These are phyloP conservation scores for Zasmidium angulare DNA, from an alignment of 2,329 filamentous ascomycete species.

Conservation along the genomic window DNA sequence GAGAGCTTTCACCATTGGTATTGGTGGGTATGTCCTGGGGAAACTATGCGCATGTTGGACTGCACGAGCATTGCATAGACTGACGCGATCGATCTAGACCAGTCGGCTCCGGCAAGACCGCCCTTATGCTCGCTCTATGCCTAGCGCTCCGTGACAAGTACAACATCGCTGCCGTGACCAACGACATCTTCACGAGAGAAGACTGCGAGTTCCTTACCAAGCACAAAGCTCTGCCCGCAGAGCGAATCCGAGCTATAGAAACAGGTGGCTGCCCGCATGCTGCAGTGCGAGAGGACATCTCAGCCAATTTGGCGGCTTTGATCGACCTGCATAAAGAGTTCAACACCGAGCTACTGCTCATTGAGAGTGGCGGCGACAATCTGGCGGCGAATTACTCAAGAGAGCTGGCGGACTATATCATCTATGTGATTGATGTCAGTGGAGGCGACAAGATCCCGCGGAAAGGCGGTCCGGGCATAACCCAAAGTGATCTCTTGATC, in stretches of 20 bases:
- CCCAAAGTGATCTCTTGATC: constrained; percentile 87
- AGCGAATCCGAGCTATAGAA: constrained; percentile 91
- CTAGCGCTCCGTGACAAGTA: constrained; percentile 75
- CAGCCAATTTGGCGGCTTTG: constrained; percentile 85
- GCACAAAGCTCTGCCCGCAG: constrained; percentile 76
- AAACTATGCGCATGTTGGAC: not conserved
- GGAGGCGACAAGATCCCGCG: constrained; percentile 95
- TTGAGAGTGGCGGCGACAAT: constrained; percentile 95
- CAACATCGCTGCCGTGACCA: constrained; percentile 92
- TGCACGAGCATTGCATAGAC: not conserved
- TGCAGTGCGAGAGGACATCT: constrained; percentile 95
- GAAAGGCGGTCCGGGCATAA: constrained; percentile 96
- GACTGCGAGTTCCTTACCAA: constrained; percentile 96
- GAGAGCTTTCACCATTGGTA: constrained; percentile 93
- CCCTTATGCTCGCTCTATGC: constrained; percentile 92
- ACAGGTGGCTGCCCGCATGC: constrained; percentile 97
- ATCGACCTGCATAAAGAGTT: constrained; percentile 84
- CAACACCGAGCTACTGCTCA: constrained; percentile 79
- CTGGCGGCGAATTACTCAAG: constrained; percentile 94
- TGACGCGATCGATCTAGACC: constrained; percentile 57
- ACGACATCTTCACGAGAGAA: constrained; percentile 97
- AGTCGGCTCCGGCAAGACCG: constrained; percentile 95
- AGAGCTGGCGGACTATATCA: constrained; percentile 94
- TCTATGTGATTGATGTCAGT: constrained; percentile 97
- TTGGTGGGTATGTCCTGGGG: constrained; percentile 72